Evolutionary conservation across 2,329 filamentous ascomycete genomes (phyloP).

Genomic region (Didymella pomorum): DNA sequence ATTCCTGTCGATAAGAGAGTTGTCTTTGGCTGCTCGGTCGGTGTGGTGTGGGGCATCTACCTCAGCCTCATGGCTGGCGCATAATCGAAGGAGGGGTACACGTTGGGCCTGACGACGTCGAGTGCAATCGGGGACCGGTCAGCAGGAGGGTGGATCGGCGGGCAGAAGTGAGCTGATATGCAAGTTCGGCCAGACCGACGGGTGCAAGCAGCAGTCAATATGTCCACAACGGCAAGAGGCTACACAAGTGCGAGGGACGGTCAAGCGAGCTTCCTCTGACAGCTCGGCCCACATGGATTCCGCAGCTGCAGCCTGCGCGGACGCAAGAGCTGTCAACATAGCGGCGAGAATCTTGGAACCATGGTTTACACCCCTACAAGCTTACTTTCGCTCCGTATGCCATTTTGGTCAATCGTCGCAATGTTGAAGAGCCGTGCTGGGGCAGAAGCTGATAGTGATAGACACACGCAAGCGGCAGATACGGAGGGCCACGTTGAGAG

Average conservation of each 20-base stretch:
- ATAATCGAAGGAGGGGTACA: constrained; percentile 15
- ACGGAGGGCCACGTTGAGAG: constrained; percentile 6
- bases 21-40: constrained; percentile 74
- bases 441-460: constrained; percentile 12
- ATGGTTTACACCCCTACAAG: constrained; percentile 12
- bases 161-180: constrained; percentile 14
- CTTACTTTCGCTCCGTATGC: constrained; percentile 6
- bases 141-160: background rate
- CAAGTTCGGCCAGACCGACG: constrained; percentile 11
- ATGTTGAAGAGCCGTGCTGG: constrained; percentile 3
- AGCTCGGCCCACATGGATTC: constrained; percentile 10
- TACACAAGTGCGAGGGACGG: background rate
- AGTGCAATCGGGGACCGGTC: constrained; percentile 2
- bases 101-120: constrained; percentile 2
- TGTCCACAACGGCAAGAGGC: constrained; percentile 7
- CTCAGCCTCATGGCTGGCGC: constrained; percentile 67
- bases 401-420: constrained; percentile 1
- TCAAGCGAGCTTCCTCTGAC: constrained; percentile 6
- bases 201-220: background rate
- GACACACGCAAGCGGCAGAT: constrained; percentile 9
- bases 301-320: constrained; percentile 7
- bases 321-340: constrained; percentile 4
- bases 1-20: constrained; percentile 75
- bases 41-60: constrained; percentile 78
- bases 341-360: background rate